Percentiles rank a stretch among this genome's conserved stretches.
phyloP scores from a whole-genome alignment of 371 early-diverging fungal species.

The Apophysomyces ossiformis region DNA sequence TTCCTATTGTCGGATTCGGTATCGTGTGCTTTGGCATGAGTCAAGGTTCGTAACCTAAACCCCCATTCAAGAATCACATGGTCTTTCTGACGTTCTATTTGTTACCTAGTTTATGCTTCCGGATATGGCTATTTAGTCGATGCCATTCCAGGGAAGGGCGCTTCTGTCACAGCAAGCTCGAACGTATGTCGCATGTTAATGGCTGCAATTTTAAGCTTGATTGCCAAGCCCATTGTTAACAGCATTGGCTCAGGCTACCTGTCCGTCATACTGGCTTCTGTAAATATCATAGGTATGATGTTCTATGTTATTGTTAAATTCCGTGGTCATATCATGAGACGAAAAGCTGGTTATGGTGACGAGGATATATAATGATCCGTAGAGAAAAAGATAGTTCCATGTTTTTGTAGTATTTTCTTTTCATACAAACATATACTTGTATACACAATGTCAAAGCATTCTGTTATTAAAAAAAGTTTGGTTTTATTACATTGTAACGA shows the following conservation, averaged over 20 bases:
- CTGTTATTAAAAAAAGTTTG: too few relatives aligned
- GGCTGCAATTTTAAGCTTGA: slow-evolving; percentile 50
- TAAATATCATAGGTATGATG: slow-evolving; percentile 37
- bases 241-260: slow-evolving; percentile 42
- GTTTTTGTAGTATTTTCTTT: too few relatives aligned
- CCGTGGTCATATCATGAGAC: slow-evolving; percentile 37
- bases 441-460: too few relatives aligned
- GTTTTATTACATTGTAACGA: too few relatives aligned
- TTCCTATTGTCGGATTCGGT: slow-evolving; percentile 55
- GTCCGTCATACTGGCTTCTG: slow-evolving; percentile 32
- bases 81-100: not conserved
- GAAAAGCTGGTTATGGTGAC: slow-evolving; percentile 29
- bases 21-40: slow-evolving; percentile 64
- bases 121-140: slow-evolving; percentile 59
- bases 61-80: too few relatives aligned
- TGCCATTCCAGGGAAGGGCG: slow-evolving; percentile 54
- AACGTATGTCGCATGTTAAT: slow-evolving; percentile 55
- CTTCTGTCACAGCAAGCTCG: slow-evolving; percentile 57
- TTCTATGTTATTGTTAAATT: slow-evolving; percentile 35
- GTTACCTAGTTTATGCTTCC: slow-evolving; percentile 40
- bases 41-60: slow-evolving; percentile 35
- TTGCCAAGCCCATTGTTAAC: slow-evolving; percentile 28
- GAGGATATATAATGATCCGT: slow-evolving; percentile 13
- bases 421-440: too few relatives aligned
- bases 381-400: not conserved